These are phyloP conservation scores for Phytophthora uliginosa DNA, from an alignment of 352 stramenopile genomes.

Conservation along the genomic window DNA sequence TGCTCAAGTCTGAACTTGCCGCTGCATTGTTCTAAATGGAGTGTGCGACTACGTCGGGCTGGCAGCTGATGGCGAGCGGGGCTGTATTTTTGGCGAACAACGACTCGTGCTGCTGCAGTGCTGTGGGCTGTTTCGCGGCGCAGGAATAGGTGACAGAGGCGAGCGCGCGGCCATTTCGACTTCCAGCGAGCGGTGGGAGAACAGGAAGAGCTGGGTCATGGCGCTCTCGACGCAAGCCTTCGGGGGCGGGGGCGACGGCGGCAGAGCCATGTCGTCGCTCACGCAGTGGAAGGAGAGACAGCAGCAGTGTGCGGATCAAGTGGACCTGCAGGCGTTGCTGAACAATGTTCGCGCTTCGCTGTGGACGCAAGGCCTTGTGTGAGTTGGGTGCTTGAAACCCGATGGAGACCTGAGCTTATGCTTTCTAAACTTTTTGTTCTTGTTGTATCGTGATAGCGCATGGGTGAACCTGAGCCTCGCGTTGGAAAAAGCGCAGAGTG, in stretches of 20 bases:
- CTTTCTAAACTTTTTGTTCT: conserved; percentile 1
- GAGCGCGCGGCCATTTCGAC: conserved; percentile 14
- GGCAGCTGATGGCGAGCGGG: background rate
- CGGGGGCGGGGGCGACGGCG: background rate
- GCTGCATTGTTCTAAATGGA: conserved; percentile 14
- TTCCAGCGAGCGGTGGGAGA: conserved; percentile 6
- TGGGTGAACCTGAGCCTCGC: conserved; percentile 64
- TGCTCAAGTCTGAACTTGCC: conserved; percentile 1
- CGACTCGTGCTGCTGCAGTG: background rate
- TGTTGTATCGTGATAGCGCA: conserved; percentile 32
- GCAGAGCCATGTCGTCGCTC: conserved; percentile 53
- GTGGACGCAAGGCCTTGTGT: conserved; percentile 60
- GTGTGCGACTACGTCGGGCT: background rate
- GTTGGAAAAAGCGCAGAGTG: conserved; percentile 57
- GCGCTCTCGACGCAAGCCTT: conserved; percentile 27
- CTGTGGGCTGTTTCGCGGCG: conserved; percentile 5
- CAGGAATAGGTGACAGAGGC: background rate
- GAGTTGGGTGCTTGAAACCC: conserved; percentile 22
- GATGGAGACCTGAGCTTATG: background rate
- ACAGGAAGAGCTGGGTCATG: conserved; percentile 12
- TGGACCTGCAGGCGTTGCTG: conserved; percentile 64
- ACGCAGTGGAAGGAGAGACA: conserved; percentile 80
- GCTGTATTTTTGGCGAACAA: conserved; percentile 21
- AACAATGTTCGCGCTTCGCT: conserved; percentile 50
- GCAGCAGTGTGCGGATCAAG: conserved; percentile 69